Base-by-base conservation (phyloP, 192 early-diverging fungal genomes). In the Oehlia diaphana region DNA sequence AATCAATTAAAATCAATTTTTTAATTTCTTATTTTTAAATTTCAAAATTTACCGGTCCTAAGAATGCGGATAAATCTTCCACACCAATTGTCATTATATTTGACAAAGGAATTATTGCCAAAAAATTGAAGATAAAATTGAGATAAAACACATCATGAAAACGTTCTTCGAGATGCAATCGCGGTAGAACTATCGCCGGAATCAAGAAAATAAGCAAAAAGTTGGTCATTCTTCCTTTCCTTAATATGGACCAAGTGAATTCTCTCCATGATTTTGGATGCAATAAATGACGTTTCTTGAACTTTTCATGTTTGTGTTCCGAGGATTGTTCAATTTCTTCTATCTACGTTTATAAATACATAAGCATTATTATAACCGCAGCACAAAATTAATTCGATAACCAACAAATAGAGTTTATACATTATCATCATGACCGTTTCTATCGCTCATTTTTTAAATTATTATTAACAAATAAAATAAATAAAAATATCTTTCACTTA, bases 101-200 rank as follows among this genome's bases (percentile, higher is more conserved):
- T 2, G 76, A 53, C 58, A 77, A 35, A 6, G 76, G 76, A n/a
- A 77, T 77, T 0, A 77, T 77, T 0, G 76, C 76, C 23, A 77
- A 50, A 39, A 77, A 63, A 67, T 31, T n/a, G 67, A 69, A 16
- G 19, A 66, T 12, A 66, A 66, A 66, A 2, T 47, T 47, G 14
- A 28, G 12, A 66, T 66, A 16, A 66, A 66, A 63, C 19, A 26
- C 0, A 4, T 19, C 10, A 12, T 75, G 44, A 10, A 47, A 47
- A 12, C 10, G 9, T 12, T 50, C 10, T 4, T 74, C 12, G 23
- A 23, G 4, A n/a, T 74, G 9, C 28, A 16, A 3, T 8, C 33
- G 19, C 5, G 73, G 42, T 58, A 62, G 9, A 12, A 62, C 33
- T 3, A 74, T 28, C 13, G 73, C 73, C 21, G 73, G 73, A 1